Evolutionary conservation across 2,329 filamentous ascomycete species (phyloP).

Genomic region (Aspergillus ustus): DNA sequence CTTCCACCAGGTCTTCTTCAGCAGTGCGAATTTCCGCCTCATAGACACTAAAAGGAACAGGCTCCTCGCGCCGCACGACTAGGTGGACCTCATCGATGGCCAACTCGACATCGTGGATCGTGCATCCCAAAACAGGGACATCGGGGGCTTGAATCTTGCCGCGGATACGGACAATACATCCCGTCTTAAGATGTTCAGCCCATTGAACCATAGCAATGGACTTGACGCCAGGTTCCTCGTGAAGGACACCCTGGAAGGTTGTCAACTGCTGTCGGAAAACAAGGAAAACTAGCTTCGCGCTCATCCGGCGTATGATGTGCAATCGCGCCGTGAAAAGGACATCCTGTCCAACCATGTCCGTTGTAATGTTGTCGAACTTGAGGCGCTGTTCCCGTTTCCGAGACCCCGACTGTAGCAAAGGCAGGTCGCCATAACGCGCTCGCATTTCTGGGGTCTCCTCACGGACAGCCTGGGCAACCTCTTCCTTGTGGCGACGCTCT

Average conservation of each 20-base stretch:
- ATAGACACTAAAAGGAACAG: constrained; percentile 71
- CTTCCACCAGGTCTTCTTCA: constrained; percentile 61
- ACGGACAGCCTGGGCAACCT: constrained; percentile 51
- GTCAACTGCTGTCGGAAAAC: constrained; percentile 82
- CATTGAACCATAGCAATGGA: constrained; percentile 81
- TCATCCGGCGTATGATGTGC: constrained; percentile 80
- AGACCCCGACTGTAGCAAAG: constrained; percentile 62
- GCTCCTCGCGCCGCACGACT: constrained; percentile 63
- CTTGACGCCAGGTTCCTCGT: constrained; percentile 62
- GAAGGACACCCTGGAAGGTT: constrained; percentile 83
- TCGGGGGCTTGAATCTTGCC: constrained; percentile 75
- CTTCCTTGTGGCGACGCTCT: constrained; percentile 46
- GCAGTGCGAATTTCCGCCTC: constrained; percentile 67
- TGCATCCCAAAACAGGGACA: constrained; percentile 74
- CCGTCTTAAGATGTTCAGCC: constrained; percentile 80
- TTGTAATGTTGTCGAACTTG: constrained; percentile 57
- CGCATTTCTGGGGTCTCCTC: constrained; percentile 64
- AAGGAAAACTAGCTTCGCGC: constrained; percentile 80
- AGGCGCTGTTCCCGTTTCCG: constrained; percentile 54
- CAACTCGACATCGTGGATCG: constrained; percentile 76
- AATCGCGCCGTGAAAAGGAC: constrained; percentile 73
- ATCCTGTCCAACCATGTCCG: constrained; percentile 60
- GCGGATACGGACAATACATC: constrained; percentile 76
- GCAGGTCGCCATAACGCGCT: constrained; percentile 62
- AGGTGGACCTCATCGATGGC: constrained; percentile 69